Conservation (phyloP, 2,329 filamentous ascomycete genomes). For the Trichothecium sympodiale region DNA sequence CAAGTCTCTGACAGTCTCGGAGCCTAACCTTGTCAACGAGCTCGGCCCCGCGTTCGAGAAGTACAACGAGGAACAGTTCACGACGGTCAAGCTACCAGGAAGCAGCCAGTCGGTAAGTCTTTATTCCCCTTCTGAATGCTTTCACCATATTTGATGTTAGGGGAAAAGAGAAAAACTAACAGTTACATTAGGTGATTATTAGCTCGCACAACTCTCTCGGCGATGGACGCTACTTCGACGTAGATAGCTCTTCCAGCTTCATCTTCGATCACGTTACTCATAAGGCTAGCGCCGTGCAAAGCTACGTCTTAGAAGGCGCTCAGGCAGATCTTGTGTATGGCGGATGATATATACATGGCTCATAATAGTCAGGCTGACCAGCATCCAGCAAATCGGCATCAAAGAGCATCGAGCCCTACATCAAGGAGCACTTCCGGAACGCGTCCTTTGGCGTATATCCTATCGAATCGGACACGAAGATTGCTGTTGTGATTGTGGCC, state of each 20-base stretch:
- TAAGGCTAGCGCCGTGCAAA: constrained; percentile 76
- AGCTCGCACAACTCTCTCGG: constrained; percentile 78
- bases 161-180: not conserved
- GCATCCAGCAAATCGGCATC: constrained; percentile 63
- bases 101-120: constrained; percentile 50
- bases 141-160: no score
- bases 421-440: constrained; percentile 79
- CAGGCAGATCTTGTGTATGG: constrained; percentile 72
- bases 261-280: constrained; percentile 76
- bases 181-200: constrained; percentile 54
- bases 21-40: constrained; percentile 55
- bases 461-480: constrained; percentile 58
- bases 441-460: constrained; percentile 77
- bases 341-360: not conserved
- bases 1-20: constrained; percentile 68
- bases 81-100: constrained; percentile 80
- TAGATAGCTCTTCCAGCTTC: constrained; percentile 80
- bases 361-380: constrained; percentile 9
- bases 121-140: not conserved
- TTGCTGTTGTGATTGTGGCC: constrained; percentile 77
- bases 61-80: constrained; percentile 94
- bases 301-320: constrained; percentile 63
- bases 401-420: constrained; percentile 65
- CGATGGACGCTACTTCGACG: constrained; percentile 78
- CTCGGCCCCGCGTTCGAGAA: constrained; percentile 78